Evolutionary conservation across 108 stramenopile species (phyloP).

Genomic region (Skeletonema grethae): DNA sequence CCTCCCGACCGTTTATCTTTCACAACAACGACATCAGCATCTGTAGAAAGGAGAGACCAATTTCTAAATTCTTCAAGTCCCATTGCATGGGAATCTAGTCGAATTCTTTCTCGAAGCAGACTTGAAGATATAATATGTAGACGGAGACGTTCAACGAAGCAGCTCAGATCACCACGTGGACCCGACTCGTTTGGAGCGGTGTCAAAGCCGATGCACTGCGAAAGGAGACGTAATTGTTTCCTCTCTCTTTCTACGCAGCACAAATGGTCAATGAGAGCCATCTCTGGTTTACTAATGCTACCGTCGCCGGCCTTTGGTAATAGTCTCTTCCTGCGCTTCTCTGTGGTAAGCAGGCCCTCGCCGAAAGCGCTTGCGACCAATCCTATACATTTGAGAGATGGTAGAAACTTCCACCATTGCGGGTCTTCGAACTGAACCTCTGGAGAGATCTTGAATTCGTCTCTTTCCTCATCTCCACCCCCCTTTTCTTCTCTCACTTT

Average conservation of each 20-base stretch:
- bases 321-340: constrained; percentile 21
- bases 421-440: constrained; percentile 94
- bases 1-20: constrained; percentile 74
- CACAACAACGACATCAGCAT: constrained; percentile 77
- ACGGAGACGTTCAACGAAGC: constrained; percentile 60
- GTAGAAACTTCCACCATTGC: constrained; percentile 85
- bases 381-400: constrained; percentile 88
- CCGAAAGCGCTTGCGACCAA: constrained; percentile 73
- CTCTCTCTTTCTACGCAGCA: constrained; percentile 57
- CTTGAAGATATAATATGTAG: constrained; percentile 61
- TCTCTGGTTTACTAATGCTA: constrained; percentile 18
- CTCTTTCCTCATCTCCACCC: constrained; percentile 15
- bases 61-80: constrained; percentile 73
- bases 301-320: background rate
- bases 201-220: constrained; percentile 79
- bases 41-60: constrained; percentile 77
- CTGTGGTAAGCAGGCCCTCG: constrained; percentile 6
- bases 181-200: constrained; percentile 54
- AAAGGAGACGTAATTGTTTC: constrained; percentile 62
- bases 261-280: constrained; percentile 43
- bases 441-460: background rate
- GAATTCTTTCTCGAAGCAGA: constrained; percentile 61
- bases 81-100: constrained; percentile 75
- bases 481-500: constrained; percentile 1
- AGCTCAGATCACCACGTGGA: constrained; percentile 56